A percentile compares a stretch with the other conserved stretches of the same genome.
Conservation (phyloP, 495 filamentous ascomycete genomes). For the Penicillium odoratum region DNA sequence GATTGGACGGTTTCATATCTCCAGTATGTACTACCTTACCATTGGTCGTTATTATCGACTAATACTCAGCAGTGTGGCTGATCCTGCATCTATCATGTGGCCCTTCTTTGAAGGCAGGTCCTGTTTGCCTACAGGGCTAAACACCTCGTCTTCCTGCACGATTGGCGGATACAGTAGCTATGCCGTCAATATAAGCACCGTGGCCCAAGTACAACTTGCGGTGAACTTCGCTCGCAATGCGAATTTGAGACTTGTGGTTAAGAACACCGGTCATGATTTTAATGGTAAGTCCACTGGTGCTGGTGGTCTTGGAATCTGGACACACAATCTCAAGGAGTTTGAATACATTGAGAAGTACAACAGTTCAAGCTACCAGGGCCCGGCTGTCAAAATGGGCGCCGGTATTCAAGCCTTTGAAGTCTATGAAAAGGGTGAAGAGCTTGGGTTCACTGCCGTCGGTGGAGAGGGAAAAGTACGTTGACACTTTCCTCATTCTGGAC, state of each 20-base stretch:
- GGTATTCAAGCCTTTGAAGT: slow-evolving; percentile 55
- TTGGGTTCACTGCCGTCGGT: slow-evolving; percentile 52
- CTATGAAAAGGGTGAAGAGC: slow-evolving; percentile 45
- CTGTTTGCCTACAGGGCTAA: slow-evolving; percentile 32
- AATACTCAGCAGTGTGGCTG: slow-evolving; percentile 23
- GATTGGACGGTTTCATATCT: slow-evolving; percentile 33
- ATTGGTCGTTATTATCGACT: slow-evolving; percentile 1
- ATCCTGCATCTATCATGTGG: slow-evolving; percentile 46
- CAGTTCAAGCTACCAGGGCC: slow-evolving; percentile 39
- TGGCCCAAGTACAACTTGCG: slow-evolving; percentile 55
- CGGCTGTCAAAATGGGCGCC: slow-evolving; percentile 58
- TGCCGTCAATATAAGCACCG: slow-evolving; percentile 52
- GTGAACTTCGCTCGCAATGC: slow-evolving; percentile 63
- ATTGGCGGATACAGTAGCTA: slow-evolving; percentile 60
- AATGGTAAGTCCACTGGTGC: slow-evolving; percentile 57
- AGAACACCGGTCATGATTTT: slow-evolving; percentile 74
- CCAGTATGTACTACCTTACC: slow-evolving; percentile 23
- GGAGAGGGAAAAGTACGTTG: slow-evolving; percentile 47
- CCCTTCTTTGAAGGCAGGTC: slow-evolving; percentile 42
- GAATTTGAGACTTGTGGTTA: slow-evolving; percentile 59
- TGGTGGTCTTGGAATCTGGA: slow-evolving; percentile 60
- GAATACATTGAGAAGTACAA: slow-evolving; percentile 36
- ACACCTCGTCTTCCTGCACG: slow-evolving; percentile 45
- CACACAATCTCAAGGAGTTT: slow-evolving; percentile 55
- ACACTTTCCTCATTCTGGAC: background rate